These are phyloP conservation scores for Vitellaria paradoxa DNA, from an alignment of 179 eudicot species.

Conservation along the genomic window DNA sequence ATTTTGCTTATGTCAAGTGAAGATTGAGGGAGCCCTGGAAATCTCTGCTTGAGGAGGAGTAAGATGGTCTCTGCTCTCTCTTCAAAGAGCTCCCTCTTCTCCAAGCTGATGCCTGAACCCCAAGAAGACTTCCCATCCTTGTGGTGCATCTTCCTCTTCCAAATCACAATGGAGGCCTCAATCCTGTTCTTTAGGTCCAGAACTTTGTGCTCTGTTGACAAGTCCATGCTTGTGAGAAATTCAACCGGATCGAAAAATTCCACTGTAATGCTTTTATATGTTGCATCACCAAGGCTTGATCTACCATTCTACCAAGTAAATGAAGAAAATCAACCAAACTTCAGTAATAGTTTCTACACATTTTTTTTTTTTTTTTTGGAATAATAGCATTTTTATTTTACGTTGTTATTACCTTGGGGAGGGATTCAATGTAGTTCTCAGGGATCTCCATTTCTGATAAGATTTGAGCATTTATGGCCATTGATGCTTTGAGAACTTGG, in stretches of 20 bases:
- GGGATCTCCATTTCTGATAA: constrained; percentile 91
- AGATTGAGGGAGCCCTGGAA: constrained; percentile 90
- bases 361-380: not conserved
- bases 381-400: not conserved
- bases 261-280: constrained; percentile 78
- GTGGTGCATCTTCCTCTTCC: constrained; percentile 83
- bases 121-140: constrained; percentile 74
- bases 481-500: constrained; percentile 92
- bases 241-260: constrained; percentile 74
- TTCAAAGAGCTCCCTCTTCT: constrained; percentile 87
- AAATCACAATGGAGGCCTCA: constrained; percentile 85
- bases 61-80: constrained; percentile 83
- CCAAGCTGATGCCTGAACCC: constrained; percentile 68
- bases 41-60: constrained; percentile 74
- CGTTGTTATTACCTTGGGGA: constrained; percentile 64
- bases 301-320: constrained; percentile 62
- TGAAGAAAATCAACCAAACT: constrained; percentile 4
- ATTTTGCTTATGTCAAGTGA: constrained; percentile 86
- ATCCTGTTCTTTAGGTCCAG: constrained; percentile 86
- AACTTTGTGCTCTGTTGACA: constrained; percentile 76
- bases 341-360: not conserved
- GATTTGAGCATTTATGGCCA: constrained; percentile 89
- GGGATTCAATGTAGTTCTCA: constrained; percentile 79
- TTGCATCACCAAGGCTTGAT: constrained; percentile 80
- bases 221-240: constrained; percentile 53